Percentiles rank a stretch among this genome's conserved stretches.
Conservation (phyloP, 306 rosid genomes). For the Oemleria cerasiformis region DNA sequence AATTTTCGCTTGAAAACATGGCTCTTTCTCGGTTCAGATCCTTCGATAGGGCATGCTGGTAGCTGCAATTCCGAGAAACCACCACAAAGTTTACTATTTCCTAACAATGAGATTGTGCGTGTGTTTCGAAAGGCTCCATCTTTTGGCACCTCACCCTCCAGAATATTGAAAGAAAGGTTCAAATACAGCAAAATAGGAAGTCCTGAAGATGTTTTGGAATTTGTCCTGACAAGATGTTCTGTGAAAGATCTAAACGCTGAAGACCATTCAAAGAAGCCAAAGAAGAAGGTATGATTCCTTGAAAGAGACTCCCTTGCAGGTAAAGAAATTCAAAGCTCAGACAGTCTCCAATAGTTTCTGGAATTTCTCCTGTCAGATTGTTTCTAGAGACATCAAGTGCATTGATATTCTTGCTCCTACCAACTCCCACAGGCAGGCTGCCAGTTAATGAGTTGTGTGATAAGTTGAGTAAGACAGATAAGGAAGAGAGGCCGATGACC, state of each 20-base stretch:
- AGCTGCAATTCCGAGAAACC: slow-evolving; percentile 15
- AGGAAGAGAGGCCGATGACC: slow-evolving; percentile 11
- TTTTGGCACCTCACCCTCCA: slow-evolving; percentile 43
- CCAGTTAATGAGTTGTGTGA: slow-evolving; percentile 34
- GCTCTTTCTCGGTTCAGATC: not conserved
- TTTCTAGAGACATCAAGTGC: slow-evolving; percentile 31
- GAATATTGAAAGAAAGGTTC: slow-evolving; percentile 39
- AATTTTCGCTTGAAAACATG: not conserved
- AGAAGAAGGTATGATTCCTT: slow-evolving; percentile 33
- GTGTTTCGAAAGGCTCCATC: slow-evolving; percentile 34
- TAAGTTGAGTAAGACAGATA: slow-evolving; percentile 16
- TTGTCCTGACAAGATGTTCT: slow-evolving; percentile 27
- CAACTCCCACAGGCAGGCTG: slow-evolving; percentile 16
- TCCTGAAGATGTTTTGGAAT: slow-evolving; percentile 32
- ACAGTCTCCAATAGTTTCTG: slow-evolving; percentile 30
- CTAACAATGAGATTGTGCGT: not conserved
- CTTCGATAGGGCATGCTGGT: slow-evolving; percentile 16
- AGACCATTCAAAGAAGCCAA: slow-evolving; percentile 33
- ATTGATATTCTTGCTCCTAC: slow-evolving; percentile 9
- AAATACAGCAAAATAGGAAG: slow-evolving; percentile 6
- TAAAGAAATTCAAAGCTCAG: slow-evolving; percentile 21
- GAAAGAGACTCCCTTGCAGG: slow-evolving; percentile 28
- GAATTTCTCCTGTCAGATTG: slow-evolving; percentile 26
- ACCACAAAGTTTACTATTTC: slow-evolving; percentile 29
- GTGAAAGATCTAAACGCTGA: slow-evolving; percentile 27